Evolutionary conservation across 169 alveolate genomes (phyloP), one percentile per base, ranked within the genome.

Genomic region (Toxoplasma gondii): DNA sequence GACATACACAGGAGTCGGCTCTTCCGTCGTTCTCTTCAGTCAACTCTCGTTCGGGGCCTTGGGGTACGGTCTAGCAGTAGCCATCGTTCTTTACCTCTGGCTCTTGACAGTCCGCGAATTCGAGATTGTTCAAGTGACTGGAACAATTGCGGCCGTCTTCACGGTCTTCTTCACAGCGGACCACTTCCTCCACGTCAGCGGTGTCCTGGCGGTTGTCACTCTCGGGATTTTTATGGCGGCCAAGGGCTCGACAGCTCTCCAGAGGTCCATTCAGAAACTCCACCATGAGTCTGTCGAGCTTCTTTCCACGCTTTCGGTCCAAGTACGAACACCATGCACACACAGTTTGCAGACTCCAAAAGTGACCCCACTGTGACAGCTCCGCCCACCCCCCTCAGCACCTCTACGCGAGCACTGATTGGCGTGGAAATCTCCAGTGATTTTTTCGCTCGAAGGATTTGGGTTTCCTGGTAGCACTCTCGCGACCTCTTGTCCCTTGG

Each of bases 171-270:
- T 97, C 93, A 49, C 96, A 27, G 94, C 98, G 29, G 98, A 97
- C 91, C 95, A 95, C 93, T 90, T 90, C 80, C 86, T 97, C 83
- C 95, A 97, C 93, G 91, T 96, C 39, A 96, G 97, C 1, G 98
- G 98, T 0, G 98, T 98, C 1, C 94, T 97, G 31, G 94, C 97
- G 7, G 96, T 97, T 5, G 98, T 97, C 38, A 96, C 98, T 88
- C 97, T 97, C 92, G 98, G 98, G 17, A 54, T 97, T 43, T 96
- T 95, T 92, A 94, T 97, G 90, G 96, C 96, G 91, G 98, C 97
- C 0, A 96, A 95, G 86, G 98, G 98, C 34, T 91, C 95, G 64
- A 94, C 96, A 9, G 97, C 97, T 0, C 93, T 97, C 70, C 97
- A 96, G 88, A 94, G 96, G 45, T 96, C 93, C 88, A 98, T 98